Conservation (phyloP, 192 early-diverging fungal species). For the Dissophora globulifera region DNA sequence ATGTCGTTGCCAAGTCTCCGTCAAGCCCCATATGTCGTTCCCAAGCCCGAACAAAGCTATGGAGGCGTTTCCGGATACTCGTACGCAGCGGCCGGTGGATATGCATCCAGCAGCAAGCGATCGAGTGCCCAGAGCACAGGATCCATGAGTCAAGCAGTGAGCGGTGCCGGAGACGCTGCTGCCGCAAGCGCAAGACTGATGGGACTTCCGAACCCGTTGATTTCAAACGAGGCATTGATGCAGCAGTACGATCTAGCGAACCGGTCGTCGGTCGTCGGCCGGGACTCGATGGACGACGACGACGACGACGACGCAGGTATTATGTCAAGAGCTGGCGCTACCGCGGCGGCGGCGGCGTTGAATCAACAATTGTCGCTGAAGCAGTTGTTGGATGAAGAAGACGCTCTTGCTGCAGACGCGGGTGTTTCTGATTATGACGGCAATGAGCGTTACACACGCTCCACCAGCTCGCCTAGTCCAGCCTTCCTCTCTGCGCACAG, state of each 20-base stretch:
- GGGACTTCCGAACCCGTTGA: slow-evolving; percentile 24
- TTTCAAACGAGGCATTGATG: slow-evolving; percentile 29
- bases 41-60: no score
- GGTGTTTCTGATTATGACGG: no score
- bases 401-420: no score
- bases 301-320: not conserved
- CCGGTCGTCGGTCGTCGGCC: slow-evolving; percentile 20
- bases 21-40: not conserved
- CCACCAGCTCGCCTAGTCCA: slow-evolving; percentile 9
- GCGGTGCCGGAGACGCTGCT: not conserved
- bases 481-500: slow-evolving; percentile 14
- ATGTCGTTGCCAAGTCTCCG: slow-evolving; percentile 2
- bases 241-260: slow-evolving; percentile 36
- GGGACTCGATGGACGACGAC: not conserved
- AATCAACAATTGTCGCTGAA: slow-evolving; percentile 38
- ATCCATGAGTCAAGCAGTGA: not conserved
- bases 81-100: slow-evolving; percentile 1
- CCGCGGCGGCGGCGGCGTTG: slow-evolving; percentile 17
- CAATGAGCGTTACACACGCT: not conserved
- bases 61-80: no score
- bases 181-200: not conserved
- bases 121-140: not conserved
- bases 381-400: slow-evolving; percentile 29
- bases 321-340: not conserved
- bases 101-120: not conserved